Evolutionary conservation across 2,329 filamentous ascomycete genomes (phyloP).

Genomic region (Colletotrichum cuscutae): DNA sequence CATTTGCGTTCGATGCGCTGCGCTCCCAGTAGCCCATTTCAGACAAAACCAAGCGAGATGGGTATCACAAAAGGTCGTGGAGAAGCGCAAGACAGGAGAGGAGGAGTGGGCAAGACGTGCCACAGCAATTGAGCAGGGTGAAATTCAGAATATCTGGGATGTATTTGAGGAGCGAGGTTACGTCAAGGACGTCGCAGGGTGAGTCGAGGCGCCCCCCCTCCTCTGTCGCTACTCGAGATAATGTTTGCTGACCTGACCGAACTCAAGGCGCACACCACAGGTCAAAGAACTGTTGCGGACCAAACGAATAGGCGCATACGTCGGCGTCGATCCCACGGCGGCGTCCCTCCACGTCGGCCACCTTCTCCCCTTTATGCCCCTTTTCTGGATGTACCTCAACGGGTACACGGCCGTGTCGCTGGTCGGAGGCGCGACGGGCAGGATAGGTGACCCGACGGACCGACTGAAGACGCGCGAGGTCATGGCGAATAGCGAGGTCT

Average conservation of each 20-base stretch:
- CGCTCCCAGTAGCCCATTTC: conserved; percentile 9
- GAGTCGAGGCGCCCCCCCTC: conserved; percentile 35
- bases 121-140: conserved; percentile 58
- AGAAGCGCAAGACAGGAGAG: conserved; percentile 54
- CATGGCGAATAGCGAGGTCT: conserved; percentile 61
- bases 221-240: neutral
- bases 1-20: conserved; percentile 31
- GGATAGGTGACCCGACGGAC: conserved; percentile 82
- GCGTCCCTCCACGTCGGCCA: conserved; percentile 84
- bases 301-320: conserved; percentile 78
- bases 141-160: conserved; percentile 66
- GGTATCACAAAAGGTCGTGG: conserved; percentile 53
- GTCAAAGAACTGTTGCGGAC: conserved; percentile 72
- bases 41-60: conserved; percentile 44
- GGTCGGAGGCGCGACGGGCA: conserved; percentile 79
- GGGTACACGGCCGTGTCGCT: conserved; percentile 76
- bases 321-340: conserved; percentile 85
- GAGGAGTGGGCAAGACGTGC: conserved; percentile 60
- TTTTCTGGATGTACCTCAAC: conserved; percentile 86
- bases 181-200: conserved; percentile 81
- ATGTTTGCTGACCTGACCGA: conserved; percentile 6
- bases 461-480: conserved; percentile 70
- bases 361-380: conserved; percentile 81
- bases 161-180: conserved; percentile 77
- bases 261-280: conserved; percentile 54